These are phyloP conservation scores for Nematodospora valgi DNA, from an alignment of 805 yeast genomes.

Conservation along the genomic window DNA sequence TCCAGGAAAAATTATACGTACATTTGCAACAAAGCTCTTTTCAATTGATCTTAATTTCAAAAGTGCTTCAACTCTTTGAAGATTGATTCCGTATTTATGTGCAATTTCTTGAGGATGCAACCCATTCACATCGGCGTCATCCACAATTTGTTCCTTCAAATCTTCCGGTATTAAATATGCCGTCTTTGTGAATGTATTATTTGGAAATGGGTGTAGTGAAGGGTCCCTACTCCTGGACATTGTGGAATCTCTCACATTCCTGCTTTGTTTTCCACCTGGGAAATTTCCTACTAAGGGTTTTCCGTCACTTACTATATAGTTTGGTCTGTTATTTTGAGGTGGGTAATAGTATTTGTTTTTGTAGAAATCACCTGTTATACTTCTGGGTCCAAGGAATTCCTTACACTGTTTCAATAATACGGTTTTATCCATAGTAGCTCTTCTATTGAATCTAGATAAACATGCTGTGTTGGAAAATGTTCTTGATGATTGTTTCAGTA, in stretches of 20 bases:
- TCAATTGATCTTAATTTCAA: slow-evolving; percentile 66
- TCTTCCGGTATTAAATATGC: slow-evolving; percentile 56
- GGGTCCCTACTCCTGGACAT: slow-evolving; percentile 19
- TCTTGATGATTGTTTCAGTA: no score
- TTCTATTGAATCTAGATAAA: slow-evolving; percentile 5
- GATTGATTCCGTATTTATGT: slow-evolving; percentile 70
- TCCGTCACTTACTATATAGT: slow-evolving; percentile 64
- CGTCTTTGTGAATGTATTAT: slow-evolving; percentile 66
- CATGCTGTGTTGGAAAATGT: slow-evolving; percentile 2
- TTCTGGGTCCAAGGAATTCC: slow-evolving; percentile 61
- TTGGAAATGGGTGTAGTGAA: slow-evolving; percentile 76
- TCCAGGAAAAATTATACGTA: slow-evolving; percentile 37
- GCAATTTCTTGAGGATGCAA: slow-evolving; percentile 71
- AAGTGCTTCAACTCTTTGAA: slow-evolving; percentile 88
- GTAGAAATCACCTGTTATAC: slow-evolving; percentile 77
- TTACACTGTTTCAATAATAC: slow-evolving; percentile 20
- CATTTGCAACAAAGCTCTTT: slow-evolving; percentile 54
- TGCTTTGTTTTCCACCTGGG: background rate
- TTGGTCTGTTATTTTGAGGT: slow-evolving; percentile 65
- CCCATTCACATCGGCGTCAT: slow-evolving; percentile 51
- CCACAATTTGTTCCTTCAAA: slow-evolving; percentile 58
- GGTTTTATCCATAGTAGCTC: slow-evolving; percentile 6
- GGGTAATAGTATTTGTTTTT: slow-evolving; percentile 72
- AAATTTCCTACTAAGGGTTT: slow-evolving; percentile 18
- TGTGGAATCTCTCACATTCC: no score